phyloP scores from a whole-genome alignment of 163 green algal genomes.

The Scenedesmus sp. region DNA sequence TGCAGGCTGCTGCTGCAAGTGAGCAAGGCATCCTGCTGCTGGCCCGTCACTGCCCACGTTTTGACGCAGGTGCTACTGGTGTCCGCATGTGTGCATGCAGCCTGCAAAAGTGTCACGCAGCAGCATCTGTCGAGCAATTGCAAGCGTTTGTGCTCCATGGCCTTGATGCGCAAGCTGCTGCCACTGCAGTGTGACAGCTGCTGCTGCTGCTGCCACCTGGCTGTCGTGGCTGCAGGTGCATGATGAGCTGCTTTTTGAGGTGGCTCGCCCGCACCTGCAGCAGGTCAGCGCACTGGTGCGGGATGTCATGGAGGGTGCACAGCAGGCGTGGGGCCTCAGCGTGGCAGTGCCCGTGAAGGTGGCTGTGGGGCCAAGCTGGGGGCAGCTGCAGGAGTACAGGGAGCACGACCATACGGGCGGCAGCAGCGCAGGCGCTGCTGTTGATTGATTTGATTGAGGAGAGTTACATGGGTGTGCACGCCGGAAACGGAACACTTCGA shows the following conservation, averaged over 20 bases:
- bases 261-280: constrained; percentile 61
- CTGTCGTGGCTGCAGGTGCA: constrained; percentile 80
- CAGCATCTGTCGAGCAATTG: too few relatives aligned
- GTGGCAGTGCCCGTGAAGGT: constrained; percentile 85
- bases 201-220: background rate
- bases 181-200: too few relatives aligned
- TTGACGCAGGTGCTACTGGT: background rate
- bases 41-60: background rate
- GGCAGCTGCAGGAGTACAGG: constrained; percentile 69
- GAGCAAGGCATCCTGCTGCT: background rate
- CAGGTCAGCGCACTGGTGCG: constrained; percentile 65
- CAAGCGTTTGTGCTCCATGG: too few relatives aligned
- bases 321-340: constrained; percentile 53
- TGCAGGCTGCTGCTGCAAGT: constrained; percentile 68
- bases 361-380: constrained; percentile 79
- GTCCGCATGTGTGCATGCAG: background rate
- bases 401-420: background rate
- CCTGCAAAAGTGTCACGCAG: too few relatives aligned
- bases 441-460: too few relatives aligned
- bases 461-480: too few relatives aligned
- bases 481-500: too few relatives aligned
- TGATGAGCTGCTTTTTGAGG: constrained; percentile 95
- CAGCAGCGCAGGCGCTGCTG: background rate
- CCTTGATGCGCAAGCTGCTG: too few relatives aligned
- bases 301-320: constrained; percentile 71